phyloP scores from a whole-genome alignment of 805 yeast genomes.

The Ogataea thermomethanolica region DNA sequence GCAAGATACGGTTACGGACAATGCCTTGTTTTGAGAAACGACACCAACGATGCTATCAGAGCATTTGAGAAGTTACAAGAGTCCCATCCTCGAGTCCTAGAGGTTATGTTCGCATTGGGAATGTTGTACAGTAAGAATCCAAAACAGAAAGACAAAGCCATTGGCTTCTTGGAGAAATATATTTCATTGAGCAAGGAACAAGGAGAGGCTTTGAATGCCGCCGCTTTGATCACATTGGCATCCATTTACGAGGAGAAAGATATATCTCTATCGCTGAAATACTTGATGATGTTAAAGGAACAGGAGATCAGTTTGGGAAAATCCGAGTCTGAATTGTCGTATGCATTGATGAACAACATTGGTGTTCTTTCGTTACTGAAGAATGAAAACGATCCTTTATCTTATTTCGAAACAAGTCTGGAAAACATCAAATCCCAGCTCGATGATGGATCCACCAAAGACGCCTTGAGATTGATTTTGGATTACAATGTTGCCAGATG shows the following conservation, averaged over 20 bases:
- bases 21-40: conserved; percentile 70
- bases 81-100: conserved; percentile 63
- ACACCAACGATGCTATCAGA: conserved; percentile 77
- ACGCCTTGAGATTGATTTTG: conserved; percentile 41
- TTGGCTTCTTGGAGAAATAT: conserved; percentile 65
- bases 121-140: conserved; percentile 55
- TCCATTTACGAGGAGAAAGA: conserved; percentile 66
- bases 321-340: conserved; percentile 44
- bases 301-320: conserved; percentile 39
- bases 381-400: conserved; percentile 44
- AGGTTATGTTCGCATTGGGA: conserved; percentile 75
- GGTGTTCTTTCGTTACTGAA: conserved; percentile 78
- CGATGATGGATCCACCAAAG: conserved; percentile 18
- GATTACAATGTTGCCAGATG: conserved; percentile 77
- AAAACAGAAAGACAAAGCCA: conserved; percentile 46
- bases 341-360: conserved; percentile 71
- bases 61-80: conserved; percentile 75
- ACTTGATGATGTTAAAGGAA: conserved; percentile 46
- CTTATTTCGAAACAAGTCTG: conserved; percentile 41
- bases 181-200: conserved; percentile 54
- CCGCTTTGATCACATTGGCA: conserved; percentile 68
- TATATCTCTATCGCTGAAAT: conserved; percentile 61
- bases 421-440: conserved; percentile 36
- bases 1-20: conserved; percentile 85
- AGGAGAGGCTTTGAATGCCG: conserved; percentile 55